Evolutionary conservation across 371 early-diverging fungal species (phyloP).

Genomic region (Dipsacomyces acuminosporus): DNA sequence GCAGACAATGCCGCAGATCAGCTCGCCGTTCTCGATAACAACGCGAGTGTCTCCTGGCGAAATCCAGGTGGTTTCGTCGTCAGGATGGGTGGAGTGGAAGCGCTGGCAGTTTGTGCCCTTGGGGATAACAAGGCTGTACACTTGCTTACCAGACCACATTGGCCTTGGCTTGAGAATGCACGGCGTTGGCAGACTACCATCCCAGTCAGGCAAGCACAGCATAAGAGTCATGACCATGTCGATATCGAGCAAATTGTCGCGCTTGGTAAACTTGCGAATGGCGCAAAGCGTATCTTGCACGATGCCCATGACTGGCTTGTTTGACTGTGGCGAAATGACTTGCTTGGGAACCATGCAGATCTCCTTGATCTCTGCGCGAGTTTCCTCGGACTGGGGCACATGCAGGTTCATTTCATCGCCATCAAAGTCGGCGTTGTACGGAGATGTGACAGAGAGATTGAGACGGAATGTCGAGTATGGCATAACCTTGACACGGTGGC

Average conservation of each 20-base stretch:
- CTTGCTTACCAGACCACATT: slow-evolving; percentile 99
- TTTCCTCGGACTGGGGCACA: slow-evolving; percentile 96
- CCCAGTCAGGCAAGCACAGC: slow-evolving; percentile 95
- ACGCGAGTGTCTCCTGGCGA: slow-evolving; percentile 93
- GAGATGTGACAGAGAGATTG: slow-evolving; percentile 98
- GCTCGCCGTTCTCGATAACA: slow-evolving; percentile 90
- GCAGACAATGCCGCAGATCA: slow-evolving; percentile 94
- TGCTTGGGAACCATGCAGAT: slow-evolving; percentile 98
- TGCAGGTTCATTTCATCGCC: slow-evolving; percentile 99
- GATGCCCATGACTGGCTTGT: slow-evolving; percentile 99
- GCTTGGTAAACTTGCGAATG: slow-evolving; percentile 91
- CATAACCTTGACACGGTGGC: slow-evolving; percentile 97
- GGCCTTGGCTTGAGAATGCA: slow-evolving; percentile 94
- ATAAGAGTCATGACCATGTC: slow-evolving; percentile 94
- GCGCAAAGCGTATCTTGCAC: slow-evolving; percentile 99
- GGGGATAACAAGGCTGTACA: slow-evolving; percentile 91
- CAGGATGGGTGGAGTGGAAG: slow-evolving; percentile 43
- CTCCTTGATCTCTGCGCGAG: slow-evolving; percentile 93
- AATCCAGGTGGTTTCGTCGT: slow-evolving; percentile 67
- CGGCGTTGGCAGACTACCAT: slow-evolving; percentile 90
- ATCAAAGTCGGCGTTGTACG: slow-evolving; percentile 99
- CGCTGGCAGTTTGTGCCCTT: slow-evolving; percentile 79
- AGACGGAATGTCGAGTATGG: slow-evolving; percentile 99
- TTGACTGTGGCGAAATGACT: slow-evolving; percentile 97
- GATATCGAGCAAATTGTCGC: slow-evolving; percentile 89